Evolutionary conservation across 2,329 filamentous ascomycete species (phyloP), one percentile per base, ranked within the genome.

Genomic region (Monilinia fructigena): DNA sequence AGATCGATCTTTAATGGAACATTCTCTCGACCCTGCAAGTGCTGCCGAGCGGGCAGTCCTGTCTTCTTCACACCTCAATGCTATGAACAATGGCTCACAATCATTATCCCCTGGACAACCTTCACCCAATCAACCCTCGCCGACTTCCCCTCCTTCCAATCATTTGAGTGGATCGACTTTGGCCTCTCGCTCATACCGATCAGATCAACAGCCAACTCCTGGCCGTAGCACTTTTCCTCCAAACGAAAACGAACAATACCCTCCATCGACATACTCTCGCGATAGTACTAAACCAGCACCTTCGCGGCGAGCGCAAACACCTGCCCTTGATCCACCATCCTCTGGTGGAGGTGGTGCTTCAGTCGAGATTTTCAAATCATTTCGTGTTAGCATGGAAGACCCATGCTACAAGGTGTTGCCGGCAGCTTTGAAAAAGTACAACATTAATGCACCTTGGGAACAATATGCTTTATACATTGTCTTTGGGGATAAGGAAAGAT

Each of bases 381-480:
- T 99, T 85, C 89, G 94, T 50, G 95, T 99, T 69, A 95, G 91
- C 76, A 96, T 98, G 85, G 95, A 99, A 72, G 95, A 99, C 75
- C 95, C 95, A 3, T 99, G 95, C 80, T 91, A 97, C 81, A 97
- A 97, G 77, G 95, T 99, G 38, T 83, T 99, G 2, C 95, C 95
- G 1, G 95, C 96, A 20, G 95, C 95, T 2, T 85, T 99, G 23
- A 96, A 96, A 77, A 97, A 97, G 77, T 99, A 99, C 80, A 95
- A 98, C 76, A 99, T 99, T 81, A 94, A 96, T 72, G 94, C 93
- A 28, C 94, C 97, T 61, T 97, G 93, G 91, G 91, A 96, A 72
- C 92, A 98, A 75, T 99, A 99, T 76, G 94, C 95, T 0, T 82
- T 99, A 42, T 99, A 98, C 76, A 99, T 99, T 76, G 95, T 99